Evolutionary conservation across 2,329 filamentous ascomycete genomes (phyloP), one percentile per base, ranked within the genome.

Genomic region (Stemphylium beticola): DNA sequence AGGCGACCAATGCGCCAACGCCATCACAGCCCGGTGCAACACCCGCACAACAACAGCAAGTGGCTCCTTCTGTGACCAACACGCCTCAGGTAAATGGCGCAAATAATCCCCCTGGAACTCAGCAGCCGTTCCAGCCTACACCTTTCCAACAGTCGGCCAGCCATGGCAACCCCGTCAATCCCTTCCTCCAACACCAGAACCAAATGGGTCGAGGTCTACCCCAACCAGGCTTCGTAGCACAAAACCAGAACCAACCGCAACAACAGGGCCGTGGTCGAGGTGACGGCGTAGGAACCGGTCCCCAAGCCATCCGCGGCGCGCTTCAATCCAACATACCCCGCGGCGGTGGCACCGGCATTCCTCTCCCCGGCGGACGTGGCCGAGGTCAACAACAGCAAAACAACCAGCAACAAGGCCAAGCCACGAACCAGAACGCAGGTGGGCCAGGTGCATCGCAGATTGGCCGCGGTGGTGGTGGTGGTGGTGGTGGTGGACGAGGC

Each of bases 311-410:
- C 8, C 73, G 71, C 17, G 57, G 60, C 24, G 48, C 70, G 10
- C 50, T 69, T n/a, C 66, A 67, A 51, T 64, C 67, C 3, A 61
- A 61, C 37, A 73, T 75, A 20, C 73, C 73, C 10, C 68, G 72
- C 22, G 66, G 69, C 4, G 67, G 69, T 9, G 65, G 58, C n/a
- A 67, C 64, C 12, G 65, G 65, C 17, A 74, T 75, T 40, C 73
- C 72, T 15, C 52, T 67, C 22, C 69, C 69, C 3, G 68, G 67
- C 9, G 65, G 71, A 44, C 66, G 71, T 9, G 65, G 64, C 29
- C 59, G 64, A 17, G 60, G 60, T 8, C 47, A 50, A 22, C 39
- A 50, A 9, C 33, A 62, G 29, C 65, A 31, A 11, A 49, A 31
- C 10, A 33, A 50, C 22, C 68, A 61, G 24, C 64, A 57, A 22